phyloP scores from a whole-genome alignment of 1,139 yeast genomes.

The Yamadazyma epiphylla region DNA sequence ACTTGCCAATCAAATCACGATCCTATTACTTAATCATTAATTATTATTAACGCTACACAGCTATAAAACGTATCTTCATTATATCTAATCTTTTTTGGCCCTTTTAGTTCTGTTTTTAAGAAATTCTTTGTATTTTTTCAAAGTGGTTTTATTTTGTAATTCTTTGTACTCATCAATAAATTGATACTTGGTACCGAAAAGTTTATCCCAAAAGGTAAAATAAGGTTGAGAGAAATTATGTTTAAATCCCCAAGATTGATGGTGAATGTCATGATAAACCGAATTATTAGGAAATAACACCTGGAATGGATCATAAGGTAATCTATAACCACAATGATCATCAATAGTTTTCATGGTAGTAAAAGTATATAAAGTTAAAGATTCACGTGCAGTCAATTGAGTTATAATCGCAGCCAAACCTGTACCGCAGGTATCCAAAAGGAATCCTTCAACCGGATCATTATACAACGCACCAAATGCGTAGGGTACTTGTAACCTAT shows the following conservation, averaged over 20 bases:
- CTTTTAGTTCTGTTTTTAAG: constrained; percentile 39
- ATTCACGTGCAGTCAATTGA: constrained; percentile 71
- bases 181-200: constrained; percentile 68
- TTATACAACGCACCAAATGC: constrained; percentile 96
- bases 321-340: constrained; percentile 94
- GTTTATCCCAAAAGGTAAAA: constrained; percentile 86
- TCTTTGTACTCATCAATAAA: constrained; percentile 59
- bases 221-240: constrained; percentile 96
- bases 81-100: constrained; percentile 6
- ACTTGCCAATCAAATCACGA: too few species aligned
- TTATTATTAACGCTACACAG: too few species aligned
- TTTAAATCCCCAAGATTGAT: constrained; percentile 93
- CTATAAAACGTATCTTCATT: too few species aligned
- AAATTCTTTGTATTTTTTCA: constrained; percentile 60
- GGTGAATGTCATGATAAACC: constrained; percentile 94
- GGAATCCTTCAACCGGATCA: constrained; percentile 89
- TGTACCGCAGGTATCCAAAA: constrained; percentile 88
- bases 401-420: constrained; percentile 72
- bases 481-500: constrained; percentile 88
- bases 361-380: constrained; percentile 69
- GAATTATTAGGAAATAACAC: constrained; percentile 89
- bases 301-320: constrained; percentile 91
- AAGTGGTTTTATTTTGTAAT: constrained; percentile 55
- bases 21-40: too few species aligned
- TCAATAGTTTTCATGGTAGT: constrained; percentile 96